A percentile compares a stretch with the other conserved stretches of the same genome.
Conservation (phyloP, 345 rosid species). For the Sonneratia alba region DNA sequence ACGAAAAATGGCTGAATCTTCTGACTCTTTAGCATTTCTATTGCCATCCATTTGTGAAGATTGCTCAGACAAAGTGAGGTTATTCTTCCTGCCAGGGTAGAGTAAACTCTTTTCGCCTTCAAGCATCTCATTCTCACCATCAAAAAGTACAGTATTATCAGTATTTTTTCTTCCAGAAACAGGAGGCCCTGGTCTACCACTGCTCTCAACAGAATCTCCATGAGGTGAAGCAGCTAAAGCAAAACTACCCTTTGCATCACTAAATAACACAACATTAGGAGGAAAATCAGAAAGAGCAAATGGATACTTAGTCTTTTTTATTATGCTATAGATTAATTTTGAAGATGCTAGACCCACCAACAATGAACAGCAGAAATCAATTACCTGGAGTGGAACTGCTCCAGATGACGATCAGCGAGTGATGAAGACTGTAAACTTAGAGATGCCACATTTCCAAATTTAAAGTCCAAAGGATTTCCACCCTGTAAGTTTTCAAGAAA, state of each 20-base stretch:
- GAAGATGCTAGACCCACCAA: constrained; percentile 6
- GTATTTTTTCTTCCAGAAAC: constrained; percentile 79
- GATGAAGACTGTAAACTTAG: constrained; percentile 93
- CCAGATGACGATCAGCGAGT: constrained; percentile 67
- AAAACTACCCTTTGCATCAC: constrained; percentile 96
- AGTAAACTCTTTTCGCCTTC: constrained; percentile 41
- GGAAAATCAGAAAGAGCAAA: background rate
- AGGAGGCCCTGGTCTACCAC: constrained; percentile 72
- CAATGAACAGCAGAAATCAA: constrained; percentile 14
- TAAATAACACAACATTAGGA: constrained; percentile 25
- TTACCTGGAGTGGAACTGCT: constrained; percentile 82
- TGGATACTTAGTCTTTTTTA: background rate
- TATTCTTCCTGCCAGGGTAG: constrained; percentile 45
- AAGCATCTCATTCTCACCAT: constrained; percentile 63
- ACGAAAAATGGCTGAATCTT: constrained; percentile 96
- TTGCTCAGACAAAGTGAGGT: constrained; percentile 46
- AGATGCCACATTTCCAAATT: constrained; percentile 66
- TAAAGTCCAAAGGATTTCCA: constrained; percentile 97
- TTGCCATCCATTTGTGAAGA: constrained; percentile 54
- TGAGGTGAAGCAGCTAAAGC: constrained; percentile 85
- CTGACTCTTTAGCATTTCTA: constrained; percentile 71
- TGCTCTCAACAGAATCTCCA: constrained; percentile 95
- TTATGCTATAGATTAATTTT: background rate
- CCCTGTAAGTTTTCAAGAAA: constrained; percentile 45
- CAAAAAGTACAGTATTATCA: constrained; percentile 73